Percentiles rank a stretch among this genome's conserved stretches.
These are phyloP conservation scores for Westerdykella sp. DNA, from an alignment of 2,329 filamentous ascomycete species.

Conservation along the genomic window DNA sequence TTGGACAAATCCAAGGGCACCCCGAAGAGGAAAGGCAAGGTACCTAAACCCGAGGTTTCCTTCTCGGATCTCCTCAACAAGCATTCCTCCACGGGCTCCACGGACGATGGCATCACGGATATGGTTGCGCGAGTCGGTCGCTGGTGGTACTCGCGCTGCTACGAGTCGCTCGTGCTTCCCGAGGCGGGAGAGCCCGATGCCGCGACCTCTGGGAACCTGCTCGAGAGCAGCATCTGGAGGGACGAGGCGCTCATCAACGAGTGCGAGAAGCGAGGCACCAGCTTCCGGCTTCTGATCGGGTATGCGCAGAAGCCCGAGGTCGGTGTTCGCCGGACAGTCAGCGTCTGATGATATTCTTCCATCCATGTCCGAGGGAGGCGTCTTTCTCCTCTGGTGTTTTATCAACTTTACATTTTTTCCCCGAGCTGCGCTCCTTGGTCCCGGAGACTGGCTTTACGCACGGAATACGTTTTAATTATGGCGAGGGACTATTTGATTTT, in stretches of 20 bases:
- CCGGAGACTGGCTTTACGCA: constrained; percentile 16
- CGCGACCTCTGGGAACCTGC: constrained; percentile 30
- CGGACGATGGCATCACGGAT: constrained; percentile 81
- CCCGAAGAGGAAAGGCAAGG: constrained; percentile 6
- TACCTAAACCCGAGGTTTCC: constrained; percentile 28
- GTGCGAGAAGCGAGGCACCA: constrained; percentile 80
- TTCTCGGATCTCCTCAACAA: constrained; percentile 34
- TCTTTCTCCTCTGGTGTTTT: too few relatives aligned
- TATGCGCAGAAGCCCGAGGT: constrained; percentile 72
- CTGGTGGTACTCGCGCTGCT: constrained; percentile 96
- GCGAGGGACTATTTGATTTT: not conserved
- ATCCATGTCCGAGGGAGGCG: too few relatives aligned
- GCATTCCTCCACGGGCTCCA: constrained; percentile 30
- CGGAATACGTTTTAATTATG: constrained; percentile 10
- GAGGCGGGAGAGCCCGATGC: constrained; percentile 27
- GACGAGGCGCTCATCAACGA: constrained; percentile 71
- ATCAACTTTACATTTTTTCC: constrained; percentile 7
- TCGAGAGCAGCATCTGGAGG: constrained; percentile 66
- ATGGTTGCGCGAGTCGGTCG: constrained; percentile 87
- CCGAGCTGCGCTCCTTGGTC: constrained; percentile 31
- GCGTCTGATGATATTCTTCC: constrained; percentile 33
- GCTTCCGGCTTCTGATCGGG: constrained; percentile 84
- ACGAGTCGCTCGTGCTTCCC: constrained; percentile 60
- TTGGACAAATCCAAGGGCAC: constrained; percentile 13
- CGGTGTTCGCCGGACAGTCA: constrained; percentile 43